Conservation (phyloP, 331 rosid species). For the Rosa hybrid region DNA sequence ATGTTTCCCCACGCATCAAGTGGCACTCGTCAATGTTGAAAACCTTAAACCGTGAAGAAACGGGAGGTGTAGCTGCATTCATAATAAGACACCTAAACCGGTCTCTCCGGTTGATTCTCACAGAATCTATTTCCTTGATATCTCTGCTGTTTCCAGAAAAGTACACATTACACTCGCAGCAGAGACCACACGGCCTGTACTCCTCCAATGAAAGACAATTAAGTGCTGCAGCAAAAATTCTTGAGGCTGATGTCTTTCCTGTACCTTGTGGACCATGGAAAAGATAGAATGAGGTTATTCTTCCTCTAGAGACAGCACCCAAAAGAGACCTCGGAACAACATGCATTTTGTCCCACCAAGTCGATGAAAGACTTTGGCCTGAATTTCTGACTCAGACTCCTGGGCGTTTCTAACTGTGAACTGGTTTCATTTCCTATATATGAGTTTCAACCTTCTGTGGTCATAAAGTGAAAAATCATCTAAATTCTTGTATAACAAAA, state of each 20-base stretch:
- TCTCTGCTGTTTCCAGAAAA: constrained; percentile 77
- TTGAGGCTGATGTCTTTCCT: constrained; percentile 80
- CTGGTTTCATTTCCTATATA: constrained; percentile 33
- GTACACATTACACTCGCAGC: constrained; percentile 64
- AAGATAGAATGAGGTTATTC: constrained; percentile 70
- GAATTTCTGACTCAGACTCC: constrained; percentile 73
- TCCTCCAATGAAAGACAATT: constrained; percentile 70
- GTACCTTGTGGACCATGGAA: constrained; percentile 91
- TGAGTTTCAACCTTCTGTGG: constrained; percentile 36
- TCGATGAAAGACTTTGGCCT: constrained; percentile 71
- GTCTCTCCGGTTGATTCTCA: constrained; percentile 61
- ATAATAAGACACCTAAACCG: constrained; percentile 63
- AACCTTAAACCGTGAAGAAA: constrained; percentile 68
- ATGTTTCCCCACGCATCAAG: constrained; percentile 61
- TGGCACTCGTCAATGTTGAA: constrained; percentile 89
- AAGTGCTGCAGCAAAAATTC: constrained; percentile 85
- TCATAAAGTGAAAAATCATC: constrained; percentile 39
- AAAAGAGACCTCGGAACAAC: constrained; percentile 74
- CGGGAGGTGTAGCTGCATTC: constrained; percentile 54
- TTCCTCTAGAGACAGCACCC: constrained; percentile 72
- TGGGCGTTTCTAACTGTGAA: constrained; percentile 53
- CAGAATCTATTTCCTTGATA: constrained; percentile 75
- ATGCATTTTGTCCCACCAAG: constrained; percentile 71
- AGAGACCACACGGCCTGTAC: constrained; percentile 74
- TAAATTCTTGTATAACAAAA: constrained; percentile 48